A percentile compares a stretch with the other conserved stretches of the same genome.
phyloP scores from a whole-genome alignment of 225 moss, liverwort and hornwort genomes.

The Anthoceros angustus region DNA sequence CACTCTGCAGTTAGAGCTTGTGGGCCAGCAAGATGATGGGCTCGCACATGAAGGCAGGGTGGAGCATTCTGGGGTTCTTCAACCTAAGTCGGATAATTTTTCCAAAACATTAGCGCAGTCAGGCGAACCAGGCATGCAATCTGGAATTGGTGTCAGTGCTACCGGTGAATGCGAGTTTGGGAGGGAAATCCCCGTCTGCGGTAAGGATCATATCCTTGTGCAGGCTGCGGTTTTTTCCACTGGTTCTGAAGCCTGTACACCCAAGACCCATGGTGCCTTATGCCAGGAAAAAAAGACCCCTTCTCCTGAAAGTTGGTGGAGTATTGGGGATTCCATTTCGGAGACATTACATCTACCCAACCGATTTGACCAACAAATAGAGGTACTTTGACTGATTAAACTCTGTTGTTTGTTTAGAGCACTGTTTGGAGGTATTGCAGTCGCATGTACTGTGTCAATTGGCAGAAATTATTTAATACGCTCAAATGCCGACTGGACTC shows the following conservation, averaged over 20 bases:
- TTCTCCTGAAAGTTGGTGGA: neutral
- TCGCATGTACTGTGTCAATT: neutral
- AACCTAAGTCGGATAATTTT: too few relatives aligned
- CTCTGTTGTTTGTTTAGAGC: too few relatives aligned
- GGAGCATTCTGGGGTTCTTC: too few relatives aligned
- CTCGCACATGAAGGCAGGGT: too few relatives aligned
- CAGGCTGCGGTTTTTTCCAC: neutral
- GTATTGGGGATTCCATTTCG: neutral
- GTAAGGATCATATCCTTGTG: too few relatives aligned
- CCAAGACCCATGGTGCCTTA: neutral
- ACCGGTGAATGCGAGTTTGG: too few relatives aligned
- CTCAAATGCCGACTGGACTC: neutral
- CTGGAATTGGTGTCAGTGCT: too few relatives aligned
- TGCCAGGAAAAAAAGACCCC: neutral
- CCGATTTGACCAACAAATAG: neutral
- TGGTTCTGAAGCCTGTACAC: neutral
- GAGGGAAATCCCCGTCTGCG: too few relatives aligned
- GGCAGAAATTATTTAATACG: neutral
- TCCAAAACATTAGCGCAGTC: too few relatives aligned
- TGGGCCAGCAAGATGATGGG: too few relatives aligned
- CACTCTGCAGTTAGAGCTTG: too few relatives aligned
- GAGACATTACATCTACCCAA: neutral
- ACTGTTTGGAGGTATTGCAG: neutral
- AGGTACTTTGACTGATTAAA: neutral
- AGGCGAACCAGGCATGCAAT: too few relatives aligned